Percentiles rank a stretch among this genome's conserved stretches.
Evolutionary conservation across 2,329 filamentous ascomycete genomes (phyloP).

Genomic region (Fusarium sp.): DNA sequence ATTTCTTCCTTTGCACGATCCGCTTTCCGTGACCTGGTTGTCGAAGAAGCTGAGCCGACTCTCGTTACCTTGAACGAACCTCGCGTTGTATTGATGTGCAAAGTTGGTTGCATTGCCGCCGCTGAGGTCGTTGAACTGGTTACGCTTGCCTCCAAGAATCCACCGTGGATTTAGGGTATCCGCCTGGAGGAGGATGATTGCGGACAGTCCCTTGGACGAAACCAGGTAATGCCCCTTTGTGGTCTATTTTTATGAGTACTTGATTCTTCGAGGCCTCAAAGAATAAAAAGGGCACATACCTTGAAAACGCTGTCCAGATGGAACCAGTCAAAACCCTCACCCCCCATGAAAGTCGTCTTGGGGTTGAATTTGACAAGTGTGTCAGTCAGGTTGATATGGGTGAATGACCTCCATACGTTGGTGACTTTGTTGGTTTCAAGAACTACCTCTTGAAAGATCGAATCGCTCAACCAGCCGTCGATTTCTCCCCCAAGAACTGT

Average conservation of each 20-base stretch:
- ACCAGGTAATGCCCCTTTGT: constrained; percentile 54
- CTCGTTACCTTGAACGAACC: constrained; percentile 62
- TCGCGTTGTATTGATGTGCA: constrained; percentile 65
- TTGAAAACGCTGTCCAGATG: constrained; percentile 50
- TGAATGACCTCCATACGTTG: constrained; percentile 48
- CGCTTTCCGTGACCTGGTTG: constrained; percentile 55
- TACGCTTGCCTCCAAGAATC: constrained; percentile 54
- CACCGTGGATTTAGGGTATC: constrained; percentile 51
- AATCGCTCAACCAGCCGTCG: constrained; percentile 45
- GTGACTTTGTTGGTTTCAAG: constrained; percentile 42
- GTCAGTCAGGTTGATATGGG: constrained; percentile 41
- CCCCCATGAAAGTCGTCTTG: constrained; percentile 36
- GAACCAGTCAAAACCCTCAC: constrained; percentile 49
- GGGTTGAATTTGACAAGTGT: constrained; percentile 40
- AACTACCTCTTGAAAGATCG: constrained; percentile 44
- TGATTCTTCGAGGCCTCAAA: neutral
- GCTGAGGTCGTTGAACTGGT: constrained; percentile 54
- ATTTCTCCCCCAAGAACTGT: constrained; percentile 38
- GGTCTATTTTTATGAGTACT: constrained; percentile 34
- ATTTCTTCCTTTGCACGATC: constrained; percentile 24
- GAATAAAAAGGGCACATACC: constrained; percentile 6
- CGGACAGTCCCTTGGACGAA: constrained; percentile 51
- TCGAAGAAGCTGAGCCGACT: constrained; percentile 67
- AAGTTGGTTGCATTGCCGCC: constrained; percentile 54
- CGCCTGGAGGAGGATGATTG: constrained; percentile 50